Evolutionary conservation across 768 basidiomycete genomes (phyloP), one percentile per base, ranked within the genome.

Genomic region (Leccinum sublutescens): DNA sequence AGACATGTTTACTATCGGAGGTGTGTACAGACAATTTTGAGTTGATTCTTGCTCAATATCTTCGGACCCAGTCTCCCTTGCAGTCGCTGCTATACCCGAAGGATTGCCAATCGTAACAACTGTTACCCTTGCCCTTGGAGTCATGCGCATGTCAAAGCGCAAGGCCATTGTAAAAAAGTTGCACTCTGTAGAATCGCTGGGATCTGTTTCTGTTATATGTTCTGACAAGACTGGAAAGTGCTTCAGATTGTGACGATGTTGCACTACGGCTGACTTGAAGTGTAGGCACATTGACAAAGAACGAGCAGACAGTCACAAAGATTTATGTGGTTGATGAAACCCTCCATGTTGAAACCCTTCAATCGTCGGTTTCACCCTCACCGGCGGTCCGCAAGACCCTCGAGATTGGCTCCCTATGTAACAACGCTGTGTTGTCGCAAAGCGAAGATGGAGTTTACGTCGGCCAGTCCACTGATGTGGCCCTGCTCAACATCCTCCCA

Each of bases 1-100:
- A 11, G 95, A 96, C 50, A 98, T 98, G 96, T 98, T 98, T 70
- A 98, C 95, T 9, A 98, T 98, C 62, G 95, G 95, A 79, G 95
- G 95, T 95, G 67, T 55, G 85, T 73, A 31, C 34, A 25, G 15
- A 27, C 4, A 5, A 40, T 33, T 23, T 14, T 58, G 12, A 4
- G 9, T 9, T 10, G 31, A 29, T 19, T 29, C 63, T 19, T 60
- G 21, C 52, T 64, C 54, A 64, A 56, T 31, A 21, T 60, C 5
- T 61, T 65, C 2, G 70, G 57, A 55, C 51, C 43, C 57, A 97
- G 95, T 98, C 3, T 98, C 95, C 2, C 83, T 98, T 61, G 95
- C 95, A 31, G 95, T 98, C n/a, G 95, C 95, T 56, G 95, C 95
- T 48, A 98, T 98, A 62, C 95, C 95, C 0, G 95, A 98, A 77